These are phyloP conservation scores for Apiotrichum mycotoxinovorans DNA, from an alignment of 1,284 basidiomycete species.

Conservation along the genomic window DNA sequence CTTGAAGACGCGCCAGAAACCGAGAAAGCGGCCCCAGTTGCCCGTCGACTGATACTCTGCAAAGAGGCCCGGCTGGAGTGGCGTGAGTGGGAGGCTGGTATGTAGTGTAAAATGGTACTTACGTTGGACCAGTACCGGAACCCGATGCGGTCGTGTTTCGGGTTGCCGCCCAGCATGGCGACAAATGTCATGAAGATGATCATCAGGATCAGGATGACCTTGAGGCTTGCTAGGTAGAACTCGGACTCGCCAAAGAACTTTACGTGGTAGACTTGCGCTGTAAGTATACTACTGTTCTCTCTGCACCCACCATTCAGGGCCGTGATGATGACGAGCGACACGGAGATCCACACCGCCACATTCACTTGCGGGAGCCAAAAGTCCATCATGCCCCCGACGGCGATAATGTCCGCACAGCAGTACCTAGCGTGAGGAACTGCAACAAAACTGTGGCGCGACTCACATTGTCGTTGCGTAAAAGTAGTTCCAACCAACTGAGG, in stretches of 20 bases:
- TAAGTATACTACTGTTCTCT: not conserved
- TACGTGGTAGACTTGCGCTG: constrained; percentile 6
- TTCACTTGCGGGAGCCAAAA: constrained; percentile 27
- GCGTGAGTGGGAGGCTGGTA: not conserved
- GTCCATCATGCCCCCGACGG: constrained; percentile 25
- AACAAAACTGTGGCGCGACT: no score
- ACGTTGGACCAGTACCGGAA: constrained; percentile 33
- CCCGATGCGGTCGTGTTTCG: constrained; percentile 25
- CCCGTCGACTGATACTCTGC: constrained; percentile 16
- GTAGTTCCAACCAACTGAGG: constrained; percentile 29
- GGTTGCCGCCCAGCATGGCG: constrained; percentile 35
- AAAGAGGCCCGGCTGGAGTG: constrained; percentile 22
- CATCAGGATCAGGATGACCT: constrained; percentile 27
- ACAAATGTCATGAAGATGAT: constrained; percentile 32
- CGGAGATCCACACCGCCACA: constrained; percentile 23
- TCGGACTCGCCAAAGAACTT: constrained; percentile 25
- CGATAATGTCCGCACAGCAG: constrained; percentile 28
- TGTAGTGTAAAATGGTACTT: constrained; percentile 7
- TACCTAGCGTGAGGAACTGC: no score
- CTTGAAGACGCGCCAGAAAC: constrained; percentile 29
- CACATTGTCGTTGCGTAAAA: constrained; percentile 21
- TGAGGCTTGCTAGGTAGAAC: constrained; percentile 20
- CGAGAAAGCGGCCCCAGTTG: constrained; percentile 24
- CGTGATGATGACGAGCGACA: constrained; percentile 22
- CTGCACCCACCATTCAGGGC: constrained; percentile 15